Conservation (phyloP, 2,329 filamentous ascomycete genomes). For the Epichloe typhina region DNA sequence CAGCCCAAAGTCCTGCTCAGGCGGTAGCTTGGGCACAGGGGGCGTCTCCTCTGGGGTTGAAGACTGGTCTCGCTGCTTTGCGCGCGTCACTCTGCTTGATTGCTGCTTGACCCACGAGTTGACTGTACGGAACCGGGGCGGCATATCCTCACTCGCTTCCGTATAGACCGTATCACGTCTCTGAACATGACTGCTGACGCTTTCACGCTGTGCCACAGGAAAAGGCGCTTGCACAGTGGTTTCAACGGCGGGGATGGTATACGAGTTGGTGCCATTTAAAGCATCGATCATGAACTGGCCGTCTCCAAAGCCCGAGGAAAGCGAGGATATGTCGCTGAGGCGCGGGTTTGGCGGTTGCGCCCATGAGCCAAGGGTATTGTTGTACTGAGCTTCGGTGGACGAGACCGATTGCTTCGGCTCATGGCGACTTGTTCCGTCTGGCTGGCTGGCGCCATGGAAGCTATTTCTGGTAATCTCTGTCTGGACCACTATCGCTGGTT, state of each 20-base stretch:
- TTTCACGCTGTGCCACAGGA: conserved; percentile 5
- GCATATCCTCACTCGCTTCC: conserved; percentile 37
- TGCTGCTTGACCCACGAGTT: conserved; percentile 55
- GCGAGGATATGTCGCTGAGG: conserved; percentile 40
- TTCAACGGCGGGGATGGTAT: conserved; percentile 5
- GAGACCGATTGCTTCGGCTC: conserved; percentile 4
- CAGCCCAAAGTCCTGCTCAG: conserved; percentile 33
- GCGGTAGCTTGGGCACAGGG: conserved; percentile 29
- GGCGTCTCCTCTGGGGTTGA: conserved; percentile 17
- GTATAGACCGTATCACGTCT: conserved; percentile 39
- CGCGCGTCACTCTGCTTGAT: conserved; percentile 37
- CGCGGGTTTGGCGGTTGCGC: conserved; percentile 19
- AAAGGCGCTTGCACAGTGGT: conserved; percentile 8
- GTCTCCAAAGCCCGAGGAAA: conserved; percentile 53
- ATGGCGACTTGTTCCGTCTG: not conserved
- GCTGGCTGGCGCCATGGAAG: not conserved
- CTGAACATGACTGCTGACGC: conserved; percentile 3
- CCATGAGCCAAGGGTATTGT: conserved; percentile 6
- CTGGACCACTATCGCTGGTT: conserved; percentile 6
- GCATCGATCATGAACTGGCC: conserved; percentile 38
- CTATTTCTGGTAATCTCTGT: conserved; percentile 6
- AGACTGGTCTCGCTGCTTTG: conserved; percentile 23
- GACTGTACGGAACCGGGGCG: conserved; percentile 43
- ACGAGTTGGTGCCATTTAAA: conserved; percentile 14
- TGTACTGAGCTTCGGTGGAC: conserved; percentile 6